Base-by-base conservation (phyloP, 805 yeast genomes). In the Zygosaccharomyces pseudorouxii region DNA sequence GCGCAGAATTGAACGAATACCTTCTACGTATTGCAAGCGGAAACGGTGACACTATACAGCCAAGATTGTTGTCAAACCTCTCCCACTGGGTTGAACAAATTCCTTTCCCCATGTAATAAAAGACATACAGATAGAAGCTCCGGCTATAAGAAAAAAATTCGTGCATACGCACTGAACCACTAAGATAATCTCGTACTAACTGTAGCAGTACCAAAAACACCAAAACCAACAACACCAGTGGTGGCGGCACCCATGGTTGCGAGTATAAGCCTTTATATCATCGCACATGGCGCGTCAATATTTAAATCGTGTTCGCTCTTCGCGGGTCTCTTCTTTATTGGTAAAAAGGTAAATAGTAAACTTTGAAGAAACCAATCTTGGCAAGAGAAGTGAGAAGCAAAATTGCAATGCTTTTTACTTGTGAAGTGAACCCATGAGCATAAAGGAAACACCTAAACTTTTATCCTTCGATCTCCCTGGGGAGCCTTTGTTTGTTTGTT, bases 1-100 rank as follows among this genome's bases (percentile, higher is more conserved):
- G 95, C 53, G 88, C 97, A 0, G 95, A 85, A 62, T 72, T 93
- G 64, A 93, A 93, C 63, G 99, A 93, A 62, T 71, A 90, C 59
- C 73, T 93, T 10, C 71, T 92, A 47, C 78, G 78, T 52, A 89
- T 93, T 14, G 97, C 90, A 1, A 74, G 87, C 38, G 99, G 99
- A 0, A 65, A 73, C 30, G 96, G 95, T 2, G 80, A 80, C 42
- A 65, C 72, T 16, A 86, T 93, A 49, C 71, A 78, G 39, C 83
- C 83, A 56, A 71, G 78, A 41, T 71, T 75, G 42, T 69, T 76
- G 10, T 84, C 95, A 30, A 71, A 76, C 18, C 69, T 92, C 57
- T 69, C 76, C 16, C 75, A 80, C 16, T 86, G 90, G 70, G 87
- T 84, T 6, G 69, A 69, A 44, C 61, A 68, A 18, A 71, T 87